Percentiles rank a stretch among this genome's conserved stretches.
These are phyloP conservation scores for Solanum appendiculatum DNA, from an alignment of 257 asterid genomes.

Conservation along the genomic window DNA sequence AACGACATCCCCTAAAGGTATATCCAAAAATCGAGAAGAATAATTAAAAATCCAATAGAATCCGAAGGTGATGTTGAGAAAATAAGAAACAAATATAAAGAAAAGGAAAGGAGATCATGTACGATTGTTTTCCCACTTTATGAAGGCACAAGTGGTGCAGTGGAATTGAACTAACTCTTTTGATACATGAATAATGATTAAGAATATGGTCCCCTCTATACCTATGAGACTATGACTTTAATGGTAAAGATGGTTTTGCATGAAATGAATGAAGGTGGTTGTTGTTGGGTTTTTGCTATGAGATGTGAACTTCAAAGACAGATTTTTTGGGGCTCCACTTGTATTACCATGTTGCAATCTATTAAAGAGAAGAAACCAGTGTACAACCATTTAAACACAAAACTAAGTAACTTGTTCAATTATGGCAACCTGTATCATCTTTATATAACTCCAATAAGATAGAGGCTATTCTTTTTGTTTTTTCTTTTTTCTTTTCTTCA, in stretches of 20 bases:
- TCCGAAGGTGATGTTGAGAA: not conserved
- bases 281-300: conserved; percentile 10
- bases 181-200: not conserved
- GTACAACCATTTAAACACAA: conserved; percentile 6
- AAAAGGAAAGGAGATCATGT: not conserved
- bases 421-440: not conserved
- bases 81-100: not conserved
- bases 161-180: not conserved
- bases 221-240: conserved; percentile 18
- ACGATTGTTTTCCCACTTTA: not conserved
- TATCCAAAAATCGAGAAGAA: not conserved
- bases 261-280: conserved; percentile 17
- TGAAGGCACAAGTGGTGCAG: not conserved
- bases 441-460: not conserved
- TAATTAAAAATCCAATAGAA: not conserved
- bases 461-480: not conserved
- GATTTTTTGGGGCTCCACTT: conserved; percentile 10
- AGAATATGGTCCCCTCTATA: conserved; percentile 33
- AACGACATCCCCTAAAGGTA: not conserved
- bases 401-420: not conserved
- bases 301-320: conserved; percentile 13
- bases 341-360: conserved; percentile 16
- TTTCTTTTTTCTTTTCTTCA: not conserved
- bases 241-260: conserved; percentile 26
- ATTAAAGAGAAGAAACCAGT: not conserved